Evolutionary conservation across 805 yeast species (phyloP).

Genomic region (Myxozyma geophila): DNA sequence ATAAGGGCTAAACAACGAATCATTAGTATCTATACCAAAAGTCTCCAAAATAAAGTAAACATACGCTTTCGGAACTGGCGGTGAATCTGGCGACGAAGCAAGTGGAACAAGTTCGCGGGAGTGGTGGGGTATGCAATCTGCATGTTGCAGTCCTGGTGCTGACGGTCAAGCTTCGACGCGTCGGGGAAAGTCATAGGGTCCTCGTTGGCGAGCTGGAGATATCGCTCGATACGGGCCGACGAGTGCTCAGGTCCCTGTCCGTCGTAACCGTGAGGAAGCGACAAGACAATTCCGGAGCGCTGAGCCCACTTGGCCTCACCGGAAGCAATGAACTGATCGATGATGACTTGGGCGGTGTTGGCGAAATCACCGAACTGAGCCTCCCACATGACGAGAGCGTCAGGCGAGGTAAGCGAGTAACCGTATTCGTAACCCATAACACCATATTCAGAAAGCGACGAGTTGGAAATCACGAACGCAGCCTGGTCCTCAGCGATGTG

Average conservation of each 20-base stretch:
- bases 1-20: constrained; percentile 62
- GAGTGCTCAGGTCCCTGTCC: constrained; percentile 99
- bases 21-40: constrained; percentile 38
- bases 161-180: constrained; percentile 85
- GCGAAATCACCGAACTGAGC: constrained; percentile 99
- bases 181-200: constrained; percentile 94
- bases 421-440: constrained; percentile 99
- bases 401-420: constrained; percentile 96
- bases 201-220: constrained; percentile 92
- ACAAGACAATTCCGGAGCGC: constrained; percentile 93
- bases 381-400: constrained; percentile 97
- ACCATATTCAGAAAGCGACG: constrained; percentile 97
- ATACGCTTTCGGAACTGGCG: constrained; percentile 83
- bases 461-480: constrained; percentile 85
- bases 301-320: constrained; percentile 99
- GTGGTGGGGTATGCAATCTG: constrained; percentile 98
- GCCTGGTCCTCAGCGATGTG: constrained; percentile 80
- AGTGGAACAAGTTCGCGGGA: constrained; percentile 95
- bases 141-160: constrained; percentile 98
- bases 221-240: constrained; percentile 95
- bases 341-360: constrained; percentile 96
- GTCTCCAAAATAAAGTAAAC: neutral
- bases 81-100: constrained; percentile 98
- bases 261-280: constrained; percentile 98
- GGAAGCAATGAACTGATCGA: constrained; percentile 94